A percentile compares a stretch with the other conserved stretches of the same genome.
phyloP scores from a whole-genome alignment of 805 yeast species.

The Candida nitratophila region DNA sequence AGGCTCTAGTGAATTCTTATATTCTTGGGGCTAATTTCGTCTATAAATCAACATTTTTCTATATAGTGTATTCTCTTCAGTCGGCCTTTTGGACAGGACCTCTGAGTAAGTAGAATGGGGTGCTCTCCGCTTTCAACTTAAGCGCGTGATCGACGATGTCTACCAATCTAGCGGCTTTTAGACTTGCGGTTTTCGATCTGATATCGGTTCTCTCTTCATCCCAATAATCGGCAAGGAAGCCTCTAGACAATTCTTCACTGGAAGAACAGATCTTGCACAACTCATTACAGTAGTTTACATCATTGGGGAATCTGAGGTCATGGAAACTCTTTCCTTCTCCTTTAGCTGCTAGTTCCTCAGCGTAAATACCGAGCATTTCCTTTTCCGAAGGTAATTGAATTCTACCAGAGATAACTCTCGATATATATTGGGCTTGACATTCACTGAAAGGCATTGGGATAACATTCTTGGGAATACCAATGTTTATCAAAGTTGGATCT shows the following conservation, averaged over 20 bases:
- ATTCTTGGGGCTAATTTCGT: too few relatives aligned
- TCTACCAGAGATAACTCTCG: constrained; percentile 36
- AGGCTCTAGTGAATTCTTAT: too few relatives aligned
- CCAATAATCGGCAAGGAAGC: constrained; percentile 27
- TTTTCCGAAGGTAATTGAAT: constrained; percentile 31
- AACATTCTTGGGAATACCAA: constrained; percentile 38
- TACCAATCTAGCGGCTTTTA: constrained; percentile 22
- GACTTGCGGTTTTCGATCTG: constrained; percentile 18
- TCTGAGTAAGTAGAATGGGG: constrained; percentile 19
- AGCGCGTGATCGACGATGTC: constrained; percentile 21
- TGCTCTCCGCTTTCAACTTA: constrained; percentile 15
- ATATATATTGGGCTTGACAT: constrained; percentile 38
- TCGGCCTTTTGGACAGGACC: constrained; percentile 4
- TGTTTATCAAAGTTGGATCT: constrained; percentile 37
- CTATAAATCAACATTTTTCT: too few relatives aligned
- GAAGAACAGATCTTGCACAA: constrained; percentile 29
- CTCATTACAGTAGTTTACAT: constrained; percentile 49
- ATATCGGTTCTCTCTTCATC: constrained; percentile 17
- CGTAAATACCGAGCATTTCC: constrained; percentile 29
- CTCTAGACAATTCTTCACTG: constrained; percentile 24
- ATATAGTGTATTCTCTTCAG: too few relatives aligned
- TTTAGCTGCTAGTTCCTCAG: constrained; percentile 27
- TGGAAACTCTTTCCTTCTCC: constrained; percentile 47
- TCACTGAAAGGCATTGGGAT: constrained; percentile 46
- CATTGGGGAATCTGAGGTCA: constrained; percentile 47